Conservation (phyloP, 2,329 filamentous ascomycete genomes). For the Venturia nashicola region DNA sequence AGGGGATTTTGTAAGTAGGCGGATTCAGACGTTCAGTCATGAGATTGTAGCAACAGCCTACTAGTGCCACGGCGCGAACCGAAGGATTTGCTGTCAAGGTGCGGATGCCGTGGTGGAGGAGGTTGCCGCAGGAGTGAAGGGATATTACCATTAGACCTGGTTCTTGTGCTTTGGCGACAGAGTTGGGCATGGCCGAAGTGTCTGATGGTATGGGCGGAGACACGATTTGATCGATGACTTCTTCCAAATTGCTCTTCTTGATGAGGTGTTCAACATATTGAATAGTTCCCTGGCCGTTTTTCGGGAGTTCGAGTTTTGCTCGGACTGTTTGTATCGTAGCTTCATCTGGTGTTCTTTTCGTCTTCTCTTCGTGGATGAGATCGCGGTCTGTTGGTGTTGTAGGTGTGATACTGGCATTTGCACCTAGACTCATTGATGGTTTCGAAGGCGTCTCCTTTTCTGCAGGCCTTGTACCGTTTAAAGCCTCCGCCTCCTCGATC, state of each 20-base stretch:
- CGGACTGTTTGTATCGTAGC: constrained; percentile 1
- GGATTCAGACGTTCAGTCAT: constrained; percentile 81
- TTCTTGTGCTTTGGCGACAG: constrained; percentile 14
- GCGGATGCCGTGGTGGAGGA: constrained; percentile 87
- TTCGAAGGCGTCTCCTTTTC: not conserved
- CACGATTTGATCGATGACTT: constrained; percentile 50
- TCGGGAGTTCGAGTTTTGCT: constrained; percentile 28
- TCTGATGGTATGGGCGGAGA: not conserved
- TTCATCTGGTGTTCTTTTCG: not conserved
- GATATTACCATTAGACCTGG: constrained; percentile 71
- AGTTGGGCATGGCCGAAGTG: not conserved
- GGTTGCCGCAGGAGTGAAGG: constrained; percentile 92
- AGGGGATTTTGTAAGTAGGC: constrained; percentile 73
- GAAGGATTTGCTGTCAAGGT: constrained; percentile 74
- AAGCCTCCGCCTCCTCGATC: constrained; percentile 28
- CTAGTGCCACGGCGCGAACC: constrained; percentile 83
- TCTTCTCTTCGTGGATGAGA: not conserved
- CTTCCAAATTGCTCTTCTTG: constrained; percentile 57
- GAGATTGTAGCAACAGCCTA: constrained; percentile 97
- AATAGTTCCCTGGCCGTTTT: constrained; percentile 55
- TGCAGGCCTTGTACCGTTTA: constrained; percentile 17
- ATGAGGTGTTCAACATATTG: constrained; percentile 68
- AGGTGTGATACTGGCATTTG: not conserved
- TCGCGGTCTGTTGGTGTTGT: not conserved
- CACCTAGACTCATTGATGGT: not conserved